Percentiles rank a stretch among this genome's conserved stretches.
Evolutionary conservation across 345 rosid genomes (phyloP).

Genomic region (Hibiscus tridactylites): DNA sequence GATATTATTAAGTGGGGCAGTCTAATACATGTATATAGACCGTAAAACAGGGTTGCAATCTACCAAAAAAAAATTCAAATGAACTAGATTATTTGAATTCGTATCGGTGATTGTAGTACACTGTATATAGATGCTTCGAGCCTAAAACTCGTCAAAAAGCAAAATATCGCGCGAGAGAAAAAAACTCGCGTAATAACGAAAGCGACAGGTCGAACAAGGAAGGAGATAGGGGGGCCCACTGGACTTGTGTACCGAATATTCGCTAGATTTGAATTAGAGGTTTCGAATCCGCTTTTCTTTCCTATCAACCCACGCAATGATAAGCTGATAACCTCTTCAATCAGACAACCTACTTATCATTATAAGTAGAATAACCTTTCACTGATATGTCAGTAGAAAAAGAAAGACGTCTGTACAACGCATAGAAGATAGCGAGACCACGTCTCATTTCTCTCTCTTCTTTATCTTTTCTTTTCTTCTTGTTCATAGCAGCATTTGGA

Average conservation of each 20-base stretch:
- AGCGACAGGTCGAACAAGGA: conserved; percentile 25
- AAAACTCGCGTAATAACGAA: conserved; percentile 10
- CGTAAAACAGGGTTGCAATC: no score
- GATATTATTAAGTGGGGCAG: no score
- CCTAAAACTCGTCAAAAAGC: not conserved
- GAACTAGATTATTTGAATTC: no score
- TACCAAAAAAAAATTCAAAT: no score
- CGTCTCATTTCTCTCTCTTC: conserved; percentile 21
- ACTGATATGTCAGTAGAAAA: conserved; percentile 41
- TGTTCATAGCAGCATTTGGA: conserved; percentile 53
- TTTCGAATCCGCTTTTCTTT: conserved; percentile 46
- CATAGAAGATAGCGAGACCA: conserved; percentile 90
- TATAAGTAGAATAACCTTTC: fast-evolving
- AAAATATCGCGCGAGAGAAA: conserved; percentile 6
- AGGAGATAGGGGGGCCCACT: conserved; percentile 27
- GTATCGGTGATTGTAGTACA: no score
- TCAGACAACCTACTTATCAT: fast-evolving
- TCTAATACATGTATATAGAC: no score
- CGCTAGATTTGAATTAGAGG: conserved; percentile 56
- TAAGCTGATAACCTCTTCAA: not conserved
- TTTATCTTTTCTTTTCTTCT: conserved; percentile 14
- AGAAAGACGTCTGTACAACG: conserved; percentile 45
- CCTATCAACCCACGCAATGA: conserved; percentile 24
- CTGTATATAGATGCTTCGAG: not conserved
- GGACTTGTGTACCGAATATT: conserved; percentile 61